phyloP scores from a whole-genome alignment of 2,329 filamentous ascomycete species.

The Neofusicoccum sp. region DNA sequence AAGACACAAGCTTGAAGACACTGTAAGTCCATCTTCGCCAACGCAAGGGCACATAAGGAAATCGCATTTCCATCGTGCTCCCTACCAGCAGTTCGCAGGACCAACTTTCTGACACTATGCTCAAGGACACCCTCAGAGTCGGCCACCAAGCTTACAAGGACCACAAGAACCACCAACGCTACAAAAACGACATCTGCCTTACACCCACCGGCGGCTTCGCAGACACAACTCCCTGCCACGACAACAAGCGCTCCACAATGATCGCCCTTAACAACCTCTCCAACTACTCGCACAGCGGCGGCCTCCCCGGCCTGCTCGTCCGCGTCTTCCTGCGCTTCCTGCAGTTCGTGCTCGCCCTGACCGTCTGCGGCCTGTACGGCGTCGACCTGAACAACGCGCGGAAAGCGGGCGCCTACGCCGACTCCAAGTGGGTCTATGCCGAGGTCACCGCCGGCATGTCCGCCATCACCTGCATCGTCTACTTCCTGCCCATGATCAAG shows the following conservation, averaged over 20 bases:
- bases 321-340: constrained; percentile 67
- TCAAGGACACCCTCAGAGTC: constrained; percentile 3
- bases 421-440: constrained; percentile 58
- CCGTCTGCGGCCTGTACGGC: constrained; percentile 70
- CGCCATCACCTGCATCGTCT: constrained; percentile 63
- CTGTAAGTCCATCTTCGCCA: not conserved
- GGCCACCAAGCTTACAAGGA: constrained; percentile 11
- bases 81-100: not conserved
- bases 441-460: constrained; percentile 66
- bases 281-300: constrained; percentile 21
- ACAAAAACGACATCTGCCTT: not conserved
- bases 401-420: constrained; percentile 44
- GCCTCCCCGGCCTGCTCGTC: constrained; percentile 48
- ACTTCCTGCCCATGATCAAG: constrained; percentile 60
- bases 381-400: constrained; percentile 37
- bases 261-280: constrained; percentile 6
- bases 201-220: not conserved
- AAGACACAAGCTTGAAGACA: not conserved
- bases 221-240: not conserved
- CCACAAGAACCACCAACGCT: constrained; percentile 8
- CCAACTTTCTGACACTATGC: not conserved
- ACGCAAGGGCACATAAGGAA: not conserved
- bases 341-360: constrained; percentile 73
- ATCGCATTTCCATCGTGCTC: not conserved
- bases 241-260: constrained; percentile 7